Evolutionary conservation across 2,329 filamentous ascomycete species (phyloP).

Genomic region (Exophiala sp.): DNA sequence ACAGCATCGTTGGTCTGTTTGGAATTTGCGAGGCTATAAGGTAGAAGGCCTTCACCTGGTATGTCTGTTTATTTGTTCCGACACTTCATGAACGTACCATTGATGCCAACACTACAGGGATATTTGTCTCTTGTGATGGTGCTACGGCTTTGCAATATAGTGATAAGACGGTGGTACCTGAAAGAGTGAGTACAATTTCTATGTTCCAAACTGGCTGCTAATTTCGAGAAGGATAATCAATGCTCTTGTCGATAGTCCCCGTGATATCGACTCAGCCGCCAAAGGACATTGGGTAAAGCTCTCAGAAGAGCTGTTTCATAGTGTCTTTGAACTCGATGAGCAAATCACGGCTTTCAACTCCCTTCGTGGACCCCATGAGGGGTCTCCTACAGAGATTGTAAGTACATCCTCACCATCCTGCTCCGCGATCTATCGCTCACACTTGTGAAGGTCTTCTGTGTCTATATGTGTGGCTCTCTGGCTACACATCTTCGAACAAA

Average conservation of each 20-base stretch:
- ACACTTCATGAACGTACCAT: no score
- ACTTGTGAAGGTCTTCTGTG: neutral
- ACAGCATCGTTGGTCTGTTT: neutral
- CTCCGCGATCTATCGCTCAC: neutral
- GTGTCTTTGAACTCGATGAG: neutral
- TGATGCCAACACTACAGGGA: neutral
- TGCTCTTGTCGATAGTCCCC: no score
- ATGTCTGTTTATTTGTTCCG: neutral
- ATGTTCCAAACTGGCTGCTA: no score
- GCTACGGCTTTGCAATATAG: neutral
- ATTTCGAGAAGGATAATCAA: no score
- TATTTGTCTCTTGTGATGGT: neutral
- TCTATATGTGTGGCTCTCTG: neutral
- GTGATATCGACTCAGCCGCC: no score
- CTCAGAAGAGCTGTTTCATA: neutral
- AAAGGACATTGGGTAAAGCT: neutral
- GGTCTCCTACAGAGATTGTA: neutral
- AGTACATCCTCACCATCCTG: neutral
- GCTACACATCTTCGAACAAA: neutral
- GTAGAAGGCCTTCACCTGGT: neutral
- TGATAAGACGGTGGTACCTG: neutral
- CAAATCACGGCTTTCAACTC: neutral
- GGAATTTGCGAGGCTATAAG: neutral
- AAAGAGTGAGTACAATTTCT: neutral
- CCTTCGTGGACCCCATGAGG: neutral